These are phyloP conservation scores for Pezicula neosporulosa DNA, from an alignment of 2,329 filamentous ascomycete species.

Conservation along the genomic window DNA sequence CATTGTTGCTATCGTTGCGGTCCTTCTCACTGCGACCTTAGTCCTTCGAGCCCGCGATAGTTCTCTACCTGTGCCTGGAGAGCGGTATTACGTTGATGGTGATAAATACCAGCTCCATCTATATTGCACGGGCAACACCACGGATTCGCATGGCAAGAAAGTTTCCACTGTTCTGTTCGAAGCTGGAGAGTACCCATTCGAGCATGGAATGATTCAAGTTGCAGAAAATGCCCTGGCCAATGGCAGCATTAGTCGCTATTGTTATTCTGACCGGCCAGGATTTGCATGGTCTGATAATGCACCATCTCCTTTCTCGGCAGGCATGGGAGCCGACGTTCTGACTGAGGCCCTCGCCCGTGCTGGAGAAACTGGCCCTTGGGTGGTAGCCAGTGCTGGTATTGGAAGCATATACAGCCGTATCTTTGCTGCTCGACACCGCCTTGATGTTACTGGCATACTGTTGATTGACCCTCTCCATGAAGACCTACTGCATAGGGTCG, in stretches of 20 bases:
- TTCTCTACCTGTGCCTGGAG: slow-evolving; percentile 68
- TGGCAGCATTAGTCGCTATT: slow-evolving; percentile 83
- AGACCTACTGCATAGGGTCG: slow-evolving; percentile 70
- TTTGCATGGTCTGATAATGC: slow-evolving; percentile 88
- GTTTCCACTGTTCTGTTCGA: slow-evolving; percentile 84
- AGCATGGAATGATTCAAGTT: slow-evolving; percentile 76
- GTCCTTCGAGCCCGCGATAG: slow-evolving; percentile 78
- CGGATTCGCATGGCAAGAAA: slow-evolving; percentile 48
- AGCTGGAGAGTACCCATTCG: slow-evolving; percentile 75
- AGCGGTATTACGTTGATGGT: slow-evolving; percentile 76
- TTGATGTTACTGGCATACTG: slow-evolving; percentile 73
- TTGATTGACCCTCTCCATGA: slow-evolving; percentile 89
- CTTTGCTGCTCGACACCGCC: slow-evolving; percentile 79
- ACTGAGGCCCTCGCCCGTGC: slow-evolving; percentile 79
- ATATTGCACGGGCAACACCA: slow-evolving; percentile 75
- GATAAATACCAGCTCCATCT: slow-evolving; percentile 85
- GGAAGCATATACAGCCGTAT: slow-evolving; percentile 88
- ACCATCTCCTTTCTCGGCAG: slow-evolving; percentile 87
- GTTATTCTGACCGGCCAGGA: slow-evolving; percentile 92
- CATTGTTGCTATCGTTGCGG: slow-evolving; percentile 61
- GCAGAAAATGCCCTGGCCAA: slow-evolving; percentile 73
- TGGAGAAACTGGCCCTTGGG: slow-evolving; percentile 84
- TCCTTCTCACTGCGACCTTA: slow-evolving; percentile 77
- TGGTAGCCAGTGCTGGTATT: slow-evolving; percentile 81
- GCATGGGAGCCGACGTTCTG: slow-evolving; percentile 85